phyloP scores from a whole-genome alignment of 2,329 filamentous ascomycete species.

The Aspergillus fumigatiaffinis region DNA sequence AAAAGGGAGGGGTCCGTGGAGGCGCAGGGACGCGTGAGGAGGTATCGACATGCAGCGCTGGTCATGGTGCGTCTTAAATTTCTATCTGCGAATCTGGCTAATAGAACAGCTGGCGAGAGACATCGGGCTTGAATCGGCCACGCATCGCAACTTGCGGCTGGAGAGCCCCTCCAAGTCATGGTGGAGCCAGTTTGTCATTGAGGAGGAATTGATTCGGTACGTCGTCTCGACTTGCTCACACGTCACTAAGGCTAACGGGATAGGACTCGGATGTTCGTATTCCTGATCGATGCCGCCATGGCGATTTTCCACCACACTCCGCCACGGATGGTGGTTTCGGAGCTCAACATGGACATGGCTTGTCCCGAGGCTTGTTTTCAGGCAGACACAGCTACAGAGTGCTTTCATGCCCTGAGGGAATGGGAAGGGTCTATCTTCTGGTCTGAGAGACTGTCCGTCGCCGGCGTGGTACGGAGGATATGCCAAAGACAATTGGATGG shows the following conservation, averaged over 20 bases:
- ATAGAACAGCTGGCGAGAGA: conserved; percentile 15
- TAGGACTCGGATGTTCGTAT: conserved; percentile 24
- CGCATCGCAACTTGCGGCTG: conserved; percentile 9
- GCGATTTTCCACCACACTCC: conserved; percentile 27
- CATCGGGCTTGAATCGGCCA: conserved; percentile 14
- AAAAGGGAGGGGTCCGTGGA: conserved; percentile 22
- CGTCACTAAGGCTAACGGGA: not conserved
- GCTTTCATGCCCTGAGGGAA: conserved; percentile 10
- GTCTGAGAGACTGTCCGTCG: conserved; percentile 12
- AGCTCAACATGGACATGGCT: conserved; percentile 23
- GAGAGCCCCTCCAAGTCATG: conserved; percentile 9
- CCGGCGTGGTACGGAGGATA: conserved; percentile 16
- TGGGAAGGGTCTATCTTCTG: conserved; percentile 20
- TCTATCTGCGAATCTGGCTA: not conserved
- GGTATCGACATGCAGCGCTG: conserved; percentile 20
- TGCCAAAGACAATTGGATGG: conserved; percentile 15
- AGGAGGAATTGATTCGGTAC: conserved; percentile 26
- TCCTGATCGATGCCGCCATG: conserved; percentile 26
- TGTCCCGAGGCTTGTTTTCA: conserved; percentile 27
- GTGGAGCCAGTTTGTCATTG: conserved; percentile 19
- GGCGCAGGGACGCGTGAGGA: conserved; percentile 16
- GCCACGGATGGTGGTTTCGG: conserved; percentile 23
- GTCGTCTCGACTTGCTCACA: not conserved
- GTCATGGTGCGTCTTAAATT: conserved; percentile 14
- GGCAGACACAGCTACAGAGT: conserved; percentile 19